Conservation (phyloP, 768 basidiomycete genomes). For the Epithele typhae region DNA sequence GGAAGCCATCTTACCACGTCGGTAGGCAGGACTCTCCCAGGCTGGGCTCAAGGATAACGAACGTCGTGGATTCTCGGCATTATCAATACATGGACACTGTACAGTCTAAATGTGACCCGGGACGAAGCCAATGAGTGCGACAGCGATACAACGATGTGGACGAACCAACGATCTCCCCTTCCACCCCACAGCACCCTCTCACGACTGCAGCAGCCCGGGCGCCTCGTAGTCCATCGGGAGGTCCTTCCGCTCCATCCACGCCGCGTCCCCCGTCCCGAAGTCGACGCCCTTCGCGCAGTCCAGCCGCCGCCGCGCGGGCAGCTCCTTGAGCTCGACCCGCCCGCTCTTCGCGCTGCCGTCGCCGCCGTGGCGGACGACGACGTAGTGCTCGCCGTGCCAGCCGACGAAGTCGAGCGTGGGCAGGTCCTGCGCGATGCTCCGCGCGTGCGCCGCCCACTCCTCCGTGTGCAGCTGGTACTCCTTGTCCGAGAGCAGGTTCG, state of each 20-base stretch:
- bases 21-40: too few relatives aligned
- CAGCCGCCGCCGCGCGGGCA: slow-evolving; percentile 50
- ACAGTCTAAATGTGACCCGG: too few relatives aligned
- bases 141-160: not conserved
- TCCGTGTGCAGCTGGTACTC: slow-evolving; percentile 56
- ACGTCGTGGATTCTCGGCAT: too few relatives aligned
- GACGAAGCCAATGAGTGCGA: too few relatives aligned
- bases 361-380: slow-evolving; percentile 41
- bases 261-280: slow-evolving; percentile 55
- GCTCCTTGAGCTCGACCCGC: slow-evolving; percentile 49
- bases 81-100: too few relatives aligned
- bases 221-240: slow-evolving; percentile 75
- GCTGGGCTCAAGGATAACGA: too few relatives aligned
- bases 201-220: slow-evolving; percentile 38
- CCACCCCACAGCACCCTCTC: not conserved
- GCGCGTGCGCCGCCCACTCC: slow-evolving; percentile 46
- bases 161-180: not conserved
- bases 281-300: slow-evolving; percentile 68
- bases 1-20: too few relatives aligned
- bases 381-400: slow-evolving; percentile 73
- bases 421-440: slow-evolving; percentile 44
- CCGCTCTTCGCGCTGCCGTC: slow-evolving; percentile 1
- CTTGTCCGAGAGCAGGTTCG: slow-evolving; percentile 54
- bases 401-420: slow-evolving; percentile 61
- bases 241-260: slow-evolving; percentile 68